These are phyloP conservation scores for Kodamaea sp. DNA, from an alignment of 1,139 yeast species.

Conservation along the genomic window DNA sequence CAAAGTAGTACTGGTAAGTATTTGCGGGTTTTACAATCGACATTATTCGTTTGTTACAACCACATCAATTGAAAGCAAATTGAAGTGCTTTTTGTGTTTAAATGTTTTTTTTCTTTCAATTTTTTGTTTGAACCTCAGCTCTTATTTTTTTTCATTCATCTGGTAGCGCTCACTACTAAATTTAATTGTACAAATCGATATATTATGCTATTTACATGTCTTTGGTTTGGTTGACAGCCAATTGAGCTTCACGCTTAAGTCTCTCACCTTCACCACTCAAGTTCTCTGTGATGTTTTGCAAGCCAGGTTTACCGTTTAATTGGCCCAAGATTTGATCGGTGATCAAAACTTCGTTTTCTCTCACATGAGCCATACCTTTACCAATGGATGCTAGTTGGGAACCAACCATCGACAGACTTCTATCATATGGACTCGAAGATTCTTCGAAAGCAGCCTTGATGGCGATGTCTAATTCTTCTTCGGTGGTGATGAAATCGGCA, in stretches of 20 bases:
- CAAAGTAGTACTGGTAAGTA: constrained; percentile 28
- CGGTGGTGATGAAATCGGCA: constrained; percentile 60
- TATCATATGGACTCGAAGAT: constrained; percentile 36
- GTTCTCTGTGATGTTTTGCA: constrained; percentile 27
- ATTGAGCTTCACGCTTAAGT: constrained; percentile 36
- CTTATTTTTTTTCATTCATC: constrained; percentile 3
- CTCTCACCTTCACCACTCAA: constrained; percentile 29
- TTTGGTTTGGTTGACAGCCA: constrained; percentile 19
- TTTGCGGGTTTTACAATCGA: constrained; percentile 8
- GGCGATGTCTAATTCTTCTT: constrained; percentile 55
- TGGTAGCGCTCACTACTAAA: too few relatives aligned
- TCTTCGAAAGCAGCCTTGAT: constrained; percentile 56
- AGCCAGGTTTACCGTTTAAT: constrained; percentile 29
- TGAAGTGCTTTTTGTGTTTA: too few relatives aligned
- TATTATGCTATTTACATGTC: constrained; percentile 2
- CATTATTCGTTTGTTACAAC: neutral
- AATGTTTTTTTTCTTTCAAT: neutral
- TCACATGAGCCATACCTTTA: constrained; percentile 26
- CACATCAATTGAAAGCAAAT: neutral
- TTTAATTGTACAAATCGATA: too few relatives aligned
- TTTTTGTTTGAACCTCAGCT: neutral
- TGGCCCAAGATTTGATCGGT: constrained; percentile 31
- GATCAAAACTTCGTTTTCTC: constrained; percentile 31
- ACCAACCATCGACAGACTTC: constrained; percentile 32
- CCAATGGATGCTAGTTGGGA: constrained; percentile 35